Percentiles rank a stretch among this genome's conserved stretches.
These are phyloP conservation scores for Oryza nivara DNA, from an alignment of 176 grass and related monocot species.

Conservation along the genomic window DNA sequence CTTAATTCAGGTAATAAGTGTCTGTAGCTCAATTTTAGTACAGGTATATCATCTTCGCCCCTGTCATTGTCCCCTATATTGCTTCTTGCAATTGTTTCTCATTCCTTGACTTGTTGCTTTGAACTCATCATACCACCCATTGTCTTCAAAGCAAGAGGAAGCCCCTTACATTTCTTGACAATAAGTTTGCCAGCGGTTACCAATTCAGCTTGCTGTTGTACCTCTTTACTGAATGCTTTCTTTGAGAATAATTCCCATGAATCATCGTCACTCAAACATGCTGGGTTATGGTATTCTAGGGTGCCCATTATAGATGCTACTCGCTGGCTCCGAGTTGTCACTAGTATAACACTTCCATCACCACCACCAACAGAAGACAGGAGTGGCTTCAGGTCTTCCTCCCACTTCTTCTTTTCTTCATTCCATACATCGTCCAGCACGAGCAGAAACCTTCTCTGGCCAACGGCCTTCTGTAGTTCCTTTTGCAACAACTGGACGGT, in stretches of 20 bases:
- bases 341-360: conserved; percentile 37
- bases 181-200: conserved; percentile 1
- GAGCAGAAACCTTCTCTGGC: neutral
- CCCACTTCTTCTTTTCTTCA: conserved; percentile 24
- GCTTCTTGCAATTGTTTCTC: neutral
- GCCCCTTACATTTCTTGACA: neutral
- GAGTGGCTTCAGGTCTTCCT: neutral
- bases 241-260: conserved; percentile 39
- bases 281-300: neutral
- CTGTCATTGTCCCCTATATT: neutral
- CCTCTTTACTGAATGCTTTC: neutral
- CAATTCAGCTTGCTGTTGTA: neutral
- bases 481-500: neutral
- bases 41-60: neutral
- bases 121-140: conserved; percentile 26
- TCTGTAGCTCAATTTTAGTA: too few relatives aligned
- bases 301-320: conserved; percentile 41
- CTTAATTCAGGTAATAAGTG: conserved; percentile 22
- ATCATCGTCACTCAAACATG: neutral
- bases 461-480: neutral
- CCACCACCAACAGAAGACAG: conserved; percentile 7
- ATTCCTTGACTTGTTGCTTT: neutral
- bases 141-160: conserved; percentile 2
- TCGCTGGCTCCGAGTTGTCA: conserved; percentile 30
- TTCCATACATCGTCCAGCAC: conserved; percentile 55